Evolutionary conservation across 1,284 basidiomycete genomes (phyloP), one percentile per base, ranked within the genome.

Genomic region (Ceraceosorus guamensis): DNA sequence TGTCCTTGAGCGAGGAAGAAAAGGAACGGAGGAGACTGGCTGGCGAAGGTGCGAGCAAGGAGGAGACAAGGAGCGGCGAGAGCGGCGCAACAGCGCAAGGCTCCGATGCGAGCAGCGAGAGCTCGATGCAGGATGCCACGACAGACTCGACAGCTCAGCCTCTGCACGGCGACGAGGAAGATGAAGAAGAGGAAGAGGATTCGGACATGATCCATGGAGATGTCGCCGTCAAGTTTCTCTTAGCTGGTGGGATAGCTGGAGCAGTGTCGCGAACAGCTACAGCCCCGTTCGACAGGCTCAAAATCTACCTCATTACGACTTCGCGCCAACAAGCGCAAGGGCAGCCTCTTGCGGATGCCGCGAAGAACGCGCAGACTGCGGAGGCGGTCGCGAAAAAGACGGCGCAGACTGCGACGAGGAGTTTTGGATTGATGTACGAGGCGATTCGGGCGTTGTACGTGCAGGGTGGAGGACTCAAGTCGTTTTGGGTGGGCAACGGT

Each of bases 201-300:
- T 65, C 67, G 34, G 63, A 77, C 66, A 82, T 83, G 80, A 77
- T 92, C 51, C 84, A 84, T 63, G 83, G 84, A 24, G 81, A 83
- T 60, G 85, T 87, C 1, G 87, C 91, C 2, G 78, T 90, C 76
- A 88, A 87, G 72, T 98, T 95, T 78, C 82, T 98, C 46, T 78
- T 91, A 11, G 95, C 93, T 1, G 93, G 95, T 43, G 93, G 93
- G 14, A 81, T 95, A 14, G 95, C 93, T 13, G 93, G 93, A 54
- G 89, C 88, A 87, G 92, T 97, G 18, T 97, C 92, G 16, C 82
- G 95, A 63, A 89, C 91, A 39, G 91, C 90, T 58, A 99, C 95
- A 0, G 95, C 95, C 5, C 95, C 95, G 0, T 97, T 98, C 67
- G 95, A 99, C 78, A 85, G 95, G 56, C 81, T 99, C 50, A 99